Evolutionary conservation across 163 green algal species (phyloP), one percentile per base, ranked within the genome.

Genomic region (Scenedesmus sp.): DNA sequence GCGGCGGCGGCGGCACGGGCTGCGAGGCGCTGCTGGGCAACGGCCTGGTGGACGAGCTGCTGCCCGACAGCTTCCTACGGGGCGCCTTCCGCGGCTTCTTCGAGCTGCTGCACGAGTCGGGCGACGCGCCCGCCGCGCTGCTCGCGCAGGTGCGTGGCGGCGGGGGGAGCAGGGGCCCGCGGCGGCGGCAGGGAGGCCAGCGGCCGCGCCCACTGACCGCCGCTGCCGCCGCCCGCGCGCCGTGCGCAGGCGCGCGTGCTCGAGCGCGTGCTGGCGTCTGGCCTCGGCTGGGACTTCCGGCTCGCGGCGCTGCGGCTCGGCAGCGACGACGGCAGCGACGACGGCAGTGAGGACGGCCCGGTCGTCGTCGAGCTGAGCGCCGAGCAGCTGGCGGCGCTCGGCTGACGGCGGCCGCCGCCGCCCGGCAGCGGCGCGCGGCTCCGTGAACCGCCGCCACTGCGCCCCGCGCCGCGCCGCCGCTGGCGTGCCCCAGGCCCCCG

Each of bases 21-120:
- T 26, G 42, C 66, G 26, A 26, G 47, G 60, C 45, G 36, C 74
- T 73, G 14, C 65, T 88, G 62, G 84, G 80, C 36, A 28, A 78
- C 14, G 60, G 73, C 1, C 63, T 95, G 31, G 70, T 91, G 13
- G 89, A 94, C 5, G 92, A 95, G 75, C 70, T 96, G 71, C 76
- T 96, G 48, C 81, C 85, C 0, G 90, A 91, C 84, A 92, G 86
- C 65, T 96, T 96, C 75, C 63, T 96, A 51, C 83, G 87, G 18
- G 73, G 62, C 18, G 63, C 85, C 1, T 82, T 92, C 39, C 78
- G 57, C 11, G 69, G 65, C 14, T 95, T 93, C 63, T 88, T 93
- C 77, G 56, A 87, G 33, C 86, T 88, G 74, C 81, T 94, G 63
- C 56, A 85, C 48, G 81, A 85, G 24, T 28, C 36, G 15, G 54